These are phyloP conservation scores for Coprinopsis strossmayeri DNA, from an alignment of 768 basidiomycete genomes.

Conservation along the genomic window DNA sequence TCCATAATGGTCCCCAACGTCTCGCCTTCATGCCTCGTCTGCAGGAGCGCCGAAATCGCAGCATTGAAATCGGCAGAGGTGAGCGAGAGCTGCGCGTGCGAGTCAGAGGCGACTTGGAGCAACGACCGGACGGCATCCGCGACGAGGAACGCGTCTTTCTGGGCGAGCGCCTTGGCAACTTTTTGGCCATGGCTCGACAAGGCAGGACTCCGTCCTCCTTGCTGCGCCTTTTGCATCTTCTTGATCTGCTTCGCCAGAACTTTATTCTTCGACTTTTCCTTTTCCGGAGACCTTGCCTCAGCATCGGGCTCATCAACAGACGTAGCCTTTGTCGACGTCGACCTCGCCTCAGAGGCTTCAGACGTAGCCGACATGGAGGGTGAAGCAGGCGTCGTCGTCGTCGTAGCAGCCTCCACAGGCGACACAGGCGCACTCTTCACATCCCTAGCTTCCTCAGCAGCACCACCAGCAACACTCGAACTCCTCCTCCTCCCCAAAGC, in stretches of 20 bases:
- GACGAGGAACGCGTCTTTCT: background rate
- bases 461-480: background rate
- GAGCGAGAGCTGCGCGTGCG: background rate
- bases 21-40: slow-evolving; percentile 40
- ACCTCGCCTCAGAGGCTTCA: background rate
- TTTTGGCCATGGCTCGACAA: no score
- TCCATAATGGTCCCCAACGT: slow-evolving; percentile 53
- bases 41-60: slow-evolving; percentile 48
- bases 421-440: background rate
- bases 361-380: background rate
- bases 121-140: background rate
- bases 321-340: slow-evolving; percentile 1
- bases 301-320: background rate
- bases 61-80: slow-evolving; percentile 51
- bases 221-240: no score
- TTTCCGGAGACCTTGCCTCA: no score
- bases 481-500: background rate
- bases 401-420: no score
- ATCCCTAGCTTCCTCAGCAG: background rate
- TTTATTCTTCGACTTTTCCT: background rate
- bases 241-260: no score
- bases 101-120: background rate
- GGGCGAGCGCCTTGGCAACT: background rate
- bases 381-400: slow-evolving; percentile 1
- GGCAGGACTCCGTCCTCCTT: no score